These are phyloP conservation scores for Galerina marginata DNA, from an alignment of 768 basidiomycete genomes.

Conservation along the genomic window DNA sequence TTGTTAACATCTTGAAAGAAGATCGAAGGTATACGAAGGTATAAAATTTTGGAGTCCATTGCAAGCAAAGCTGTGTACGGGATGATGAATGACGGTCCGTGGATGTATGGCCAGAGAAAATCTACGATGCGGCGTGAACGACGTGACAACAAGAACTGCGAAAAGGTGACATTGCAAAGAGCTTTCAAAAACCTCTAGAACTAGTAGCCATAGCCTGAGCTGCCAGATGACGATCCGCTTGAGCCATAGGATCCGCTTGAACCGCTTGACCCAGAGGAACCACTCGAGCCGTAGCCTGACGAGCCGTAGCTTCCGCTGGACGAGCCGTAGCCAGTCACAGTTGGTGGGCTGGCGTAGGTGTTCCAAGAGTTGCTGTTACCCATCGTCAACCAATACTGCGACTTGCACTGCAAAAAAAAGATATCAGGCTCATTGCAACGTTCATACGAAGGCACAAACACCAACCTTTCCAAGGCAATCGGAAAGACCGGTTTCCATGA, in stretches of 20 bases:
- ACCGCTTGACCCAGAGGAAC: slow-evolving; percentile 30
- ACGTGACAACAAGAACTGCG: slow-evolving; percentile 24
- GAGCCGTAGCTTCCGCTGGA: slow-evolving; percentile 26
- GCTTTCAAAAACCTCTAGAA: slow-evolving; percentile 13
- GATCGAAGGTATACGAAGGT: slow-evolving; percentile 34
- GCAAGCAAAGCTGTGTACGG: slow-evolving; percentile 20
- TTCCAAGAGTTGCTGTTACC: slow-evolving; percentile 59
- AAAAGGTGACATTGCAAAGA: slow-evolving; percentile 22
- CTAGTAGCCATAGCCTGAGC: slow-evolving; percentile 36
- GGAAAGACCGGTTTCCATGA: slow-evolving; percentile 54
- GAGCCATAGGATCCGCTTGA: slow-evolving; percentile 25
- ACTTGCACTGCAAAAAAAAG: slow-evolving; percentile 55
- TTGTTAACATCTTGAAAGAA: slow-evolving; percentile 45
- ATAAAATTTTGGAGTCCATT: slow-evolving; percentile 34
- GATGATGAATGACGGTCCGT: slow-evolving; percentile 25
- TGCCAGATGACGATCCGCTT: slow-evolving; percentile 19
- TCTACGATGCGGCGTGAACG: slow-evolving; percentile 42
- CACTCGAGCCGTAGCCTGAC: slow-evolving; percentile 24
- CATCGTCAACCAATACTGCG: slow-evolving; percentile 51
- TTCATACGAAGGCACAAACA: slow-evolving; percentile 4
- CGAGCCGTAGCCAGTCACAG: slow-evolving; percentile 16
- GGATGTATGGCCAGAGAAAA: slow-evolving; percentile 25
- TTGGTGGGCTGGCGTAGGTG: slow-evolving; percentile 40
- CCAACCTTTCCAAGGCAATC: slow-evolving; percentile 57
- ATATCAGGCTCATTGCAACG: slow-evolving; percentile 16